Conservation (phyloP, 495 filamentous ascomycete species). For the Aspergillus cristatus region DNA sequence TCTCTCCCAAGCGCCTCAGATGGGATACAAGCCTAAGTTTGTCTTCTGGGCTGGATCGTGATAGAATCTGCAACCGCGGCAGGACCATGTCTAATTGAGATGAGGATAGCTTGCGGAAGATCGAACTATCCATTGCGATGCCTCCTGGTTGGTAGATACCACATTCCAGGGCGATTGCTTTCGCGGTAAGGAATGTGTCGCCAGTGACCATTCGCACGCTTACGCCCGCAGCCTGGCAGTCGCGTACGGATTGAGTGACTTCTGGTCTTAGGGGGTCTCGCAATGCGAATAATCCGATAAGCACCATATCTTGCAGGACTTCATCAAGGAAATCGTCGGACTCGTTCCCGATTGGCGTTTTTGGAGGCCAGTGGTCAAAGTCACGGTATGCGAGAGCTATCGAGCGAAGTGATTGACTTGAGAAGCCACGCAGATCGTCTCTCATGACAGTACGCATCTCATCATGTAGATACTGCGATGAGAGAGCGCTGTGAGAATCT, state of each 20-base stretch:
- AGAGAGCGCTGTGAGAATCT: conserved; percentile 44
- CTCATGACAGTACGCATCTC: conserved; percentile 62
- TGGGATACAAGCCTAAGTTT: conserved; percentile 72
- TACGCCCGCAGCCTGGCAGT: conserved; percentile 70
- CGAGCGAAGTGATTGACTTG: conserved; percentile 77
- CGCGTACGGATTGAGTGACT: conserved; percentile 64
- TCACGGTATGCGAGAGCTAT: conserved; percentile 83
- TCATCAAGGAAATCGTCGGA: conserved; percentile 75
- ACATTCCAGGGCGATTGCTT: conserved; percentile 75
- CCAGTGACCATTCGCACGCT: conserved; percentile 91
- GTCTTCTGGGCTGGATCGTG: conserved; percentile 76
- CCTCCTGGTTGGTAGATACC: conserved; percentile 70
- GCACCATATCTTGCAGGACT: no score
- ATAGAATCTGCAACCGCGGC: conserved; percentile 72
- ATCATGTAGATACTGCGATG: conserved; percentile 47
- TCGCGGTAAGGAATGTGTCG: conserved; percentile 75
- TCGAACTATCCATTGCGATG: conserved; percentile 72
- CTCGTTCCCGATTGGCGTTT: conserved; percentile 59
- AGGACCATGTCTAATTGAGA: conserved; percentile 60
- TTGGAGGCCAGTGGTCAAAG: conserved; percentile 82
- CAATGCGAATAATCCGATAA: conserved; percentile 74
- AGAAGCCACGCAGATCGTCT: conserved; percentile 69
- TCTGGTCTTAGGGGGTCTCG: conserved; percentile 80
- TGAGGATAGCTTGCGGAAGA: conserved; percentile 61
- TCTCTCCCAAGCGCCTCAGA: conserved; percentile 78